Percentiles rank a stretch among this genome's conserved stretches.
phyloP scores from a whole-genome alignment of 139 green algal species.

The Picochlorum sp. region DNA sequence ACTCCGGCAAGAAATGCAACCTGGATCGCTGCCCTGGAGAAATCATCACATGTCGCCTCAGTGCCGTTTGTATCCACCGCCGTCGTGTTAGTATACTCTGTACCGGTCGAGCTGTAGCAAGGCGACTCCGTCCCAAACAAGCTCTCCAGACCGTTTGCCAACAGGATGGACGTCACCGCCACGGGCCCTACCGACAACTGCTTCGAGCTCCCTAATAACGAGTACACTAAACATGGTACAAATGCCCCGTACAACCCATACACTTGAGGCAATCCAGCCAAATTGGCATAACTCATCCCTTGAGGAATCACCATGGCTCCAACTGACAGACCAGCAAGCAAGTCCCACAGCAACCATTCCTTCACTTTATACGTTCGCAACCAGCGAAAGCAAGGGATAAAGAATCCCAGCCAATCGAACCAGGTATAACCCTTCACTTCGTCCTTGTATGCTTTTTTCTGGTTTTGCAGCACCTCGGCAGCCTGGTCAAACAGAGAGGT shows the following conservation, averaged over 20 bases:
- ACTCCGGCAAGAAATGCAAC: constrained; percentile 60
- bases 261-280: constrained; percentile 52
- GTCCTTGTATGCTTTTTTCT: background rate
- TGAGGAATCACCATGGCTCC: constrained; percentile 65
- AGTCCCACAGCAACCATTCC: constrained; percentile 31
- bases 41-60: constrained; percentile 7
- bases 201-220: constrained; percentile 52
- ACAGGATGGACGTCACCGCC: constrained; percentile 46
- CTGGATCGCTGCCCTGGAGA: constrained; percentile 40
- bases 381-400: constrained; percentile 50
- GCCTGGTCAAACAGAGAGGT: constrained; percentile 8
- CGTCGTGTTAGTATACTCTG: background rate
- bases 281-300: constrained; percentile 56
- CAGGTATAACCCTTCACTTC: constrained; percentile 14
- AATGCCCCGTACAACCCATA: constrained; percentile 86
- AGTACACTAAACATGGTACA: constrained; percentile 66
- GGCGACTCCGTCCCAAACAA: background rate
- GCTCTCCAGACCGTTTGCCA: constrained; percentile 21
- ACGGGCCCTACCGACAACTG: constrained; percentile 64
- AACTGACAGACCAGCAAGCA: constrained; percentile 55
- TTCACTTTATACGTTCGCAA: constrained; percentile 41
- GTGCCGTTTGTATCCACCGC: background rate
- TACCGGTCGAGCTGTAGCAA: constrained; percentile 1
- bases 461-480: background rate
- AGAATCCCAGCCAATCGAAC: constrained; percentile 15